Percentiles rank a stretch among this genome's conserved stretches.
Conservation (phyloP, 2,329 filamentous ascomycete genomes). For the Fusarium torreyae region DNA sequence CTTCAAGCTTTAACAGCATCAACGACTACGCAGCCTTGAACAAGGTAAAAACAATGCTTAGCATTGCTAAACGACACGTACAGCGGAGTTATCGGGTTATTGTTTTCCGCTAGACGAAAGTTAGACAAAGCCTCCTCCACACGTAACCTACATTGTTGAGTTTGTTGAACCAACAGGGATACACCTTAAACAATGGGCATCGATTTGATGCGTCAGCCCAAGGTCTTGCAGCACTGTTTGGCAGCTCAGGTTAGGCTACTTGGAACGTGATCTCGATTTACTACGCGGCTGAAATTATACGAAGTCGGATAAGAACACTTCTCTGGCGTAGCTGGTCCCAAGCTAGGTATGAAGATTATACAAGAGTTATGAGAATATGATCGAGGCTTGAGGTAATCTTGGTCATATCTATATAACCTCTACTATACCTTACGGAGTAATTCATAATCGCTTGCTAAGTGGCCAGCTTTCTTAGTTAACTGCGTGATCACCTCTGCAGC, state of each 20-base stretch:
- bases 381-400: no score
- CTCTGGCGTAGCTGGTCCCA: no score
- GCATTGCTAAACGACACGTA: not conserved
- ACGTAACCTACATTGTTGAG: not conserved
- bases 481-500: slow-evolving; percentile 24
- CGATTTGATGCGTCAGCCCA: slow-evolving; percentile 25
- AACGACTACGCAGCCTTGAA: not conserved
- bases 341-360: no score
- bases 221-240: slow-evolving; percentile 18
- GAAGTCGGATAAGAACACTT: no score
- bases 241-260: slow-evolving; percentile 25
- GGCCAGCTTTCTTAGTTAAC: no score
- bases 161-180: slow-evolving; percentile 14
- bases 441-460: no score
- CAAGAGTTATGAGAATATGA: no score
- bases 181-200: slow-evolving; percentile 10
- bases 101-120: not conserved
- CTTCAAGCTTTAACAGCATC: not conserved
- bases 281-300: not conserved
- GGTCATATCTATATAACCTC: no score
- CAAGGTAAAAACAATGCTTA: not conserved
- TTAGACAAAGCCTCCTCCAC: slow-evolving; percentile 19
- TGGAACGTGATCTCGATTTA: slow-evolving; percentile 23
- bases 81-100: not conserved
- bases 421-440: no score